Base-by-base conservation (phyloP, 345 rosid genomes). In the Brassica rapa region DNA sequence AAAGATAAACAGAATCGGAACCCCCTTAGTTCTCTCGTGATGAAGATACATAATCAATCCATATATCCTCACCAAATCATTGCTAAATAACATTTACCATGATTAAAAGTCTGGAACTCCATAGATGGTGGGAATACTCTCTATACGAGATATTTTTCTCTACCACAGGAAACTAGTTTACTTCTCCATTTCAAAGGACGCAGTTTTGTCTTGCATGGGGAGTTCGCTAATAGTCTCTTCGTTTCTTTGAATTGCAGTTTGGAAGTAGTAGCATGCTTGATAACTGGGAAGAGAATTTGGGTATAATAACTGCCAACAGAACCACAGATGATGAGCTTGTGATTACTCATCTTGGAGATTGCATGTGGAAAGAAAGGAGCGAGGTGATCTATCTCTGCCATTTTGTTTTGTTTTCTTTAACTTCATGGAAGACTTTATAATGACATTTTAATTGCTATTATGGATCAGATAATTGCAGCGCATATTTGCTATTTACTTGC, bases 281-380 rank as follows among this genome's bases (percentile, higher is more conserved):
- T 73, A 93, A 85, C 57, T 96, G 99, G 99, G 99, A 93, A 82
- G 96, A 96, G 77, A 96, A 96, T 85, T 87, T 95, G 86, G 98
- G 97, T 70, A 89, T 91, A 37, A 93, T 95, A 81, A 83, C 98
- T 82, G 99, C 97, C 68, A 95, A 95, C 81, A 90, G 99, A 84
- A 95, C 98, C 51, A 84, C 91, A 77, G 97, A 87, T 84, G 98
- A 96, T 62, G 99, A 93, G 77, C 95, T 91, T 81, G 99, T 96
- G 77, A 87, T 96, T 68, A 85, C 90, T 51, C 99, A 96, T 79
- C 97, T 96, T 25, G 99, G 99, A 62, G 99, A 96, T 88, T 87
- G 94, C 88, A 69, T 96, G 71, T 96, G 97, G 99, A 96, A 87
- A 89, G 99, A 96, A 67, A 88, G 90, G 83, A 88, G 97, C 79